Conservation (phyloP, 805 yeast genomes). For the Myxozyma melibiosi region DNA sequence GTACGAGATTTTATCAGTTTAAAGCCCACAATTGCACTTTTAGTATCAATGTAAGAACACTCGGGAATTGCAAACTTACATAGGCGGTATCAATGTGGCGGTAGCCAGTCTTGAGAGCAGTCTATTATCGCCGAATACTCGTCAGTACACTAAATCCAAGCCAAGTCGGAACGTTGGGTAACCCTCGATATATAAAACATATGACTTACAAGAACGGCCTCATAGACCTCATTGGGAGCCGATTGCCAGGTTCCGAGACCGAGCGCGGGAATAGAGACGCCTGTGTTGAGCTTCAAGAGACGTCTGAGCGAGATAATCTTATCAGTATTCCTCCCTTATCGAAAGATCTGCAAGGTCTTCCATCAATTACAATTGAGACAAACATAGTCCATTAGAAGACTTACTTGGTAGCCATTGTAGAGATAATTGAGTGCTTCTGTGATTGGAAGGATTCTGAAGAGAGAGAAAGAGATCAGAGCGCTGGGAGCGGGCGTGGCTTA, state of each 20-base stretch:
- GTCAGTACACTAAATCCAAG: background rate
- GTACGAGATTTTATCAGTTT: background rate
- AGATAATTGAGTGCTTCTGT: too few relatives aligned
- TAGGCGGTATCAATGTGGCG: constrained; percentile 79
- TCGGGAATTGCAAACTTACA: constrained; percentile 34
- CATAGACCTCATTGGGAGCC: constrained; percentile 54
- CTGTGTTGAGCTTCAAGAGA: constrained; percentile 54
- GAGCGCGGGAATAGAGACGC: constrained; percentile 62
- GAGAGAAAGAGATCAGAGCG: too few relatives aligned
- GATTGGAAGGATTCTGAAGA: too few relatives aligned
- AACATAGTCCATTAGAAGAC: too few relatives aligned
- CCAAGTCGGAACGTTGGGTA: background rate
- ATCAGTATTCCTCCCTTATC: background rate
- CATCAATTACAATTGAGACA: too few relatives aligned
- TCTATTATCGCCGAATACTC: background rate
- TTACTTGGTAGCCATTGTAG: constrained; percentile 29
- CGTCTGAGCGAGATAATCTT: constrained; percentile 34
- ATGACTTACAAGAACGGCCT: constrained; percentile 51
- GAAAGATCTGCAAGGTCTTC: background rate
- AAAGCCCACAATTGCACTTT: background rate
- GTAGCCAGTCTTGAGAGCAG: constrained; percentile 61
- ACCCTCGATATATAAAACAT: background rate
- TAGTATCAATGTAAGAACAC: background rate
- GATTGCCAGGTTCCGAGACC: constrained; percentile 79
- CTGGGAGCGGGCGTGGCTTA: too few relatives aligned